These are phyloP conservation scores for Kwoniella dejecticola DNA, from an alignment of 768 basidiomycete genomes.

Conservation along the genomic window DNA sequence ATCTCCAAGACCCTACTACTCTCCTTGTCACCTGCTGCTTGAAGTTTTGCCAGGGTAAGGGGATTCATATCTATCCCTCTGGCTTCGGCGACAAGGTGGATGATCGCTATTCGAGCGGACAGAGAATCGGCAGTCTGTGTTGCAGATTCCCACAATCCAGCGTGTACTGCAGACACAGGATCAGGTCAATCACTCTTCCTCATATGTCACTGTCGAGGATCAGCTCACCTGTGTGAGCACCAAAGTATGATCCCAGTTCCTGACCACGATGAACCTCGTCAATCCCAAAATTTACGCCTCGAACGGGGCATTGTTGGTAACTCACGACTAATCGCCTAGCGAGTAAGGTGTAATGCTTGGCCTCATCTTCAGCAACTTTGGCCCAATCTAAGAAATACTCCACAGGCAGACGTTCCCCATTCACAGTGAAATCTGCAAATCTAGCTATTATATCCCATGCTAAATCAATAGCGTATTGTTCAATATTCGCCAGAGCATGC, in stretches of 20 bases:
- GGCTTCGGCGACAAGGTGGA: constrained; percentile 83
- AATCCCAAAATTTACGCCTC: neutral
- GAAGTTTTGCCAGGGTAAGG: constrained; percentile 71
- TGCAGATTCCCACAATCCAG: constrained; percentile 78
- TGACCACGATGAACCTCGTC: neutral
- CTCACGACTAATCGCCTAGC: constrained; percentile 65
- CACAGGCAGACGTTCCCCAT: constrained; percentile 64
- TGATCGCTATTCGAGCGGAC: constrained; percentile 73
- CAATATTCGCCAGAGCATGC: constrained; percentile 80
- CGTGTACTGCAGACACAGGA: constrained; percentile 64
- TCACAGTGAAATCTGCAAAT: constrained; percentile 61
- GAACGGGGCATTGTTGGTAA: constrained; percentile 45
- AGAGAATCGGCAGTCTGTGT: constrained; percentile 68
- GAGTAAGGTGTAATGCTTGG: constrained; percentile 73
- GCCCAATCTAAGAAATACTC: constrained; percentile 80
- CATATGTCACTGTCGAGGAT: neutral
- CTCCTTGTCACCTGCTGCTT: constrained; percentile 66
- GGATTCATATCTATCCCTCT: constrained; percentile 83
- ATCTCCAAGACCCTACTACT: constrained; percentile 71
- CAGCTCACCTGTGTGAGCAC: constrained; percentile 57
- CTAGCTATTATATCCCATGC: constrained; percentile 86
- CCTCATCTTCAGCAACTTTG: constrained; percentile 80
- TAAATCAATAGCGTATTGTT: constrained; percentile 86
- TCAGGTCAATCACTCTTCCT: neutral
- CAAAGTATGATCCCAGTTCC: constrained; percentile 65